Percentiles rank a stretch among this genome's conserved stretches.
Evolutionary conservation across 805 yeast genomes (phyloP).

Genomic region (Cyberlindnera lachancei): DNA sequence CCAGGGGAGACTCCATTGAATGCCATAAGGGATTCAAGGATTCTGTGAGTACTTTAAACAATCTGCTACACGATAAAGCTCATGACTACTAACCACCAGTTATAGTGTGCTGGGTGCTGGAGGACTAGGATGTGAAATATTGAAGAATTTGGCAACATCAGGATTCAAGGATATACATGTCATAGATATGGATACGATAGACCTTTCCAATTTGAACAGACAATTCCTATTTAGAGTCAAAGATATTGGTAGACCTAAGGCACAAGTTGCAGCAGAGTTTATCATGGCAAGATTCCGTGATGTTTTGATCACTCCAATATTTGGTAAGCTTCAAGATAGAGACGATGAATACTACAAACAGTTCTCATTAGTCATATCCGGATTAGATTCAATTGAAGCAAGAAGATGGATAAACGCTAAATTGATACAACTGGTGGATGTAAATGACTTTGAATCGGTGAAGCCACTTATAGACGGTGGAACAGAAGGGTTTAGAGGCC

Average conservation of each 20-base stretch:
- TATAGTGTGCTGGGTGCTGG: constrained; percentile 80
- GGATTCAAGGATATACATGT: constrained; percentile 76
- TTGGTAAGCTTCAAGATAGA: constrained; percentile 58
- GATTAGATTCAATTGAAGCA: constrained; percentile 85
- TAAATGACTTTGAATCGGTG: constrained; percentile 36
- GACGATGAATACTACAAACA: constrained; percentile 53
- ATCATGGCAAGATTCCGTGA: constrained; percentile 40
- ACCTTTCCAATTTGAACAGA: constrained; percentile 81
- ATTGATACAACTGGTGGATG: constrained; percentile 56
- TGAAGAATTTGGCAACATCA: constrained; percentile 68
- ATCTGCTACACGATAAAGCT: neutral
- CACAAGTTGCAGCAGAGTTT: constrained; percentile 65
- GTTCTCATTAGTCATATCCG: constrained; percentile 74
- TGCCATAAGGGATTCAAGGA: constrained; percentile 21
- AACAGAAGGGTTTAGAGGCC: constrained; percentile 91
- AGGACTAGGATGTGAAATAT: constrained; percentile 87
- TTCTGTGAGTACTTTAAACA: constrained; percentile 22
- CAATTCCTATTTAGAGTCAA: constrained; percentile 78
- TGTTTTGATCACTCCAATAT: constrained; percentile 48
- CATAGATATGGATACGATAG: constrained; percentile 89
- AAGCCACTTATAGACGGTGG: constrained; percentile 89
- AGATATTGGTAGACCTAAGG: constrained; percentile 81
- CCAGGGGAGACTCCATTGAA: constrained; percentile 25
- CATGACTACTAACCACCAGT: constrained; percentile 3
- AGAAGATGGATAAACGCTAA: constrained; percentile 81